Conservation (phyloP, 768 basidiomycete genomes). For the Panus rudis region DNA sequence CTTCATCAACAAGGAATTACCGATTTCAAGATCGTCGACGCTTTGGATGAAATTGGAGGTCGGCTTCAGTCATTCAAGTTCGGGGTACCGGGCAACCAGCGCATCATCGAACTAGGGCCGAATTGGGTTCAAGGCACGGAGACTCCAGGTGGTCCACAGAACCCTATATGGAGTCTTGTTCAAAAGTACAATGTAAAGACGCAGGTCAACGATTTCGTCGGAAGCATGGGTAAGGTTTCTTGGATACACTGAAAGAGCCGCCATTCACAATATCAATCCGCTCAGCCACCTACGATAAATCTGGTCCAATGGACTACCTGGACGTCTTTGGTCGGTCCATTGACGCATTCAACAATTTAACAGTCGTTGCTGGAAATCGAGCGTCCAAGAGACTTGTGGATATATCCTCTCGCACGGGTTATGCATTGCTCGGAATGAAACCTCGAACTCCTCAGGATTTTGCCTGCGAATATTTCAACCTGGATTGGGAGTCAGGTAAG, state of each 20-base stretch:
- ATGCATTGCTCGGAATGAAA: slow-evolving; percentile 39
- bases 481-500: slow-evolving; percentile 31
- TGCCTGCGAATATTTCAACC: slow-evolving; percentile 51
- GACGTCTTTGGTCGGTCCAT: slow-evolving; percentile 35
- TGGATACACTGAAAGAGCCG: neutral
- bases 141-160: slow-evolving; percentile 36
- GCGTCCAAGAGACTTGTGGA: slow-evolving; percentile 38
- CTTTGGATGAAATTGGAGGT: slow-evolving; percentile 44
- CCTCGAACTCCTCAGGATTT: slow-evolving; percentile 36
- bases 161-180: slow-evolving; percentile 50
- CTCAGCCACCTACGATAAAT: slow-evolving; percentile 43
- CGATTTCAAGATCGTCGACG: slow-evolving; percentile 55
- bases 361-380: slow-evolving; percentile 35
- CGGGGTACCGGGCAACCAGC: slow-evolving; percentile 29
- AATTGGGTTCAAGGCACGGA: slow-evolving; percentile 38
- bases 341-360: slow-evolving; percentile 32
- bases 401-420: slow-evolving; percentile 41
- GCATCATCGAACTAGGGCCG: slow-evolving; percentile 34
- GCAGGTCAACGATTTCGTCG: slow-evolving; percentile 28
- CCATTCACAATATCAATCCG: neutral
- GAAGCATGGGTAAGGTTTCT: slow-evolving; percentile 18
- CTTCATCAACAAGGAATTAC: slow-evolving; percentile 43
- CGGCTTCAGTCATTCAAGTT: slow-evolving; percentile 40
- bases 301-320: slow-evolving; percentile 39
- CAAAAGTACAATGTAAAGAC: slow-evolving; percentile 42